These are phyloP conservation scores for Hypoxylon intermedium DNA, from an alignment of 495 filamentous ascomycete genomes.

Conservation along the genomic window DNA sequence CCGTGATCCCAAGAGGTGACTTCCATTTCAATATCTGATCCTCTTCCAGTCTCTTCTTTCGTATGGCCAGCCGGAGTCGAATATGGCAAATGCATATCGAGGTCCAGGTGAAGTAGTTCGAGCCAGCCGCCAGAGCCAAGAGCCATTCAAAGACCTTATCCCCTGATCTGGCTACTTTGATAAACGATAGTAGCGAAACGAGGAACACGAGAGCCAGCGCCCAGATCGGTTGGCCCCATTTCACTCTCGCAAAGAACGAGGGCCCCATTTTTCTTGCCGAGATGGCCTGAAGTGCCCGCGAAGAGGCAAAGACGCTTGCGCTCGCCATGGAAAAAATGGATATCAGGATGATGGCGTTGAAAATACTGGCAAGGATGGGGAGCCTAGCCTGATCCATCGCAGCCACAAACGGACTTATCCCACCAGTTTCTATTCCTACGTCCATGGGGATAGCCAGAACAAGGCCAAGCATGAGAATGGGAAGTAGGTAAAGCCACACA, in stretches of 20 bases:
- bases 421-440: conserved; percentile 43
- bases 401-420: conserved; percentile 67
- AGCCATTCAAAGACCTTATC: conserved; percentile 62
- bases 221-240: conserved; percentile 57
- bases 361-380: conserved; percentile 63
- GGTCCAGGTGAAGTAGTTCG: conserved; percentile 70
- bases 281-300: conserved; percentile 65
- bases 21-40: conserved; percentile 26
- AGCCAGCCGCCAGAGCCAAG: conserved; percentile 66
- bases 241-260: conserved; percentile 56
- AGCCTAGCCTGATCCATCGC: conserved; percentile 65
- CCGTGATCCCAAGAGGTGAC: conserved; percentile 29
- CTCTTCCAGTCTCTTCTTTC: conserved; percentile 11
- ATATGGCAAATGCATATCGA: conserved; percentile 71
- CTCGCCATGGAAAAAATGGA: conserved; percentile 62
- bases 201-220: conserved; percentile 56
- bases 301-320: conserved; percentile 63
- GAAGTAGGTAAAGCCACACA: conserved; percentile 72
- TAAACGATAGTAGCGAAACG: conserved; percentile 46
- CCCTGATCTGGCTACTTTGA: conserved; percentile 30
- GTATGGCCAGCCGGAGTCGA: conserved; percentile 63
- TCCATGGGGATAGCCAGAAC: conserved; percentile 43
- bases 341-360: conserved; percentile 69
- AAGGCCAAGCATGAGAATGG: conserved; percentile 61
- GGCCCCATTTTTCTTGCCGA: conserved; percentile 61